phyloP scores from a whole-genome alignment of 306 rosid species.

The Sophora flavescens region DNA sequence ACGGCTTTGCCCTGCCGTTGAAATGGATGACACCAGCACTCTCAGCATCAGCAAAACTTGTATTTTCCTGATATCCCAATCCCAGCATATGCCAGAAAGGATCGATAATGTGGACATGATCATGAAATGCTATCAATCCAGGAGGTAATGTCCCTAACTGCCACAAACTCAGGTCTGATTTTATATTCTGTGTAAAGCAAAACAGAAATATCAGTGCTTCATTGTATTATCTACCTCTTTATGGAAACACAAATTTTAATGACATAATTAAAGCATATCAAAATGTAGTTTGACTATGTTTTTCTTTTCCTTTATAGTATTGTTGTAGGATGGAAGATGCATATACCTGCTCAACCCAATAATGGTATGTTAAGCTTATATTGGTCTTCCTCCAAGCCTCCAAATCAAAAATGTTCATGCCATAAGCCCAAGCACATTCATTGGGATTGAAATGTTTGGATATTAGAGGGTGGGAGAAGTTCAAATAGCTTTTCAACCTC shows the following conservation, averaged over 20 bases:
- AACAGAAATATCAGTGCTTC: slow-evolving; percentile 5
- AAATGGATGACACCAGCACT: slow-evolving; percentile 90
- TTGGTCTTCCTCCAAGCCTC: slow-evolving; percentile 98
- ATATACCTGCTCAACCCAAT: slow-evolving; percentile 89
- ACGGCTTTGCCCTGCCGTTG: slow-evolving; percentile 98
- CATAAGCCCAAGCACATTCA: slow-evolving; percentile 99
- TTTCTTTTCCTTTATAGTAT: neutral
- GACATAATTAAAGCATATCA: slow-evolving; percentile 16
- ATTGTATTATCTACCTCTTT: slow-evolving; percentile 24
- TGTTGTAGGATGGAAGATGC: slow-evolving; percentile 25
- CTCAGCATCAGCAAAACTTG: slow-evolving; percentile 73
- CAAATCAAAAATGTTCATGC: slow-evolving; percentile 97
- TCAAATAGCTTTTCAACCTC: slow-evolving; percentile 86
- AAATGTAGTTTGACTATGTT: neutral
- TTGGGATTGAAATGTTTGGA: slow-evolving; percentile 66
- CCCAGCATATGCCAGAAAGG: slow-evolving; percentile 99
- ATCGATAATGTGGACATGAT: slow-evolving; percentile 82
- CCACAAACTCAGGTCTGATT: slow-evolving; percentile 97
- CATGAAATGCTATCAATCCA: slow-evolving; percentile 97
- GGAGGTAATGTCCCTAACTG: slow-evolving; percentile 99
- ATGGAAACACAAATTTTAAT: slow-evolving; percentile 25
- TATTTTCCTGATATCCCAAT: slow-evolving; percentile 93
- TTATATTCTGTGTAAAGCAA: slow-evolving; percentile 77
- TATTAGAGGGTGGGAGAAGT: slow-evolving; percentile 95
- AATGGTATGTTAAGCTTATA: slow-evolving; percentile 83